Evolutionary conservation across 192 early-diverging fungal genomes (phyloP).

Genomic region (Thamnidium elegans): DNA sequence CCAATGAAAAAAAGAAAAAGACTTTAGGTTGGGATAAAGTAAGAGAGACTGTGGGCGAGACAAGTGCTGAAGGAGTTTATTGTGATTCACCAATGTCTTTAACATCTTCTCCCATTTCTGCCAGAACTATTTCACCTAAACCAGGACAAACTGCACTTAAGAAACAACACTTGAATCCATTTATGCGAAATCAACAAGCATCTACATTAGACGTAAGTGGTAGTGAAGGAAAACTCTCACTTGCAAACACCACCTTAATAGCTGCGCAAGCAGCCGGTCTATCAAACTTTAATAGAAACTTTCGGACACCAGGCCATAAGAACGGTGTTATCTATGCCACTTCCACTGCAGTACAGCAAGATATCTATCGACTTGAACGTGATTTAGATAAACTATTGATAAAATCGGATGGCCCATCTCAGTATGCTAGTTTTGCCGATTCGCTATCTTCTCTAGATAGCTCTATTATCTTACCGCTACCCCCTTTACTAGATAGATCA

Average conservation of each 20-base stretch:
- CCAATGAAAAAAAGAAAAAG: not conserved
- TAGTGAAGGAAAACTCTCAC: too few relatives aligned
- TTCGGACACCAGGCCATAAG: slow-evolving; percentile 1
- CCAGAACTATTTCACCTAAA: too few relatives aligned
- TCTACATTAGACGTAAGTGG: too few relatives aligned
- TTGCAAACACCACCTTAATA: slow-evolving; percentile 6
- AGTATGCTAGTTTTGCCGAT: slow-evolving; percentile 18
- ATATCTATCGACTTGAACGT: slow-evolving; percentile 31
- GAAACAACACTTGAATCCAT: too few relatives aligned
- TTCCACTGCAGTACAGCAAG: slow-evolving; percentile 31
- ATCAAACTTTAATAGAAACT: slow-evolving; percentile 8
- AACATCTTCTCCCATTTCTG: too few relatives aligned
- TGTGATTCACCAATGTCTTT: too few relatives aligned
- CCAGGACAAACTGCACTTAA: too few relatives aligned
- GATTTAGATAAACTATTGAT: slow-evolving; percentile 27
- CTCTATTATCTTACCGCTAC: too few relatives aligned
- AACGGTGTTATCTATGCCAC: slow-evolving; percentile 30
- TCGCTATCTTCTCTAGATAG: not conserved
- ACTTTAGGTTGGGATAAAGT: slow-evolving; percentile 17
- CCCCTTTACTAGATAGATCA: not conserved
- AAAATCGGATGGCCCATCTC: not conserved
- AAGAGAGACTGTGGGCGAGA: not conserved
- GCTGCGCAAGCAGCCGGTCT: slow-evolving; percentile 24
- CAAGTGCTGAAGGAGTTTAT: too few relatives aligned
- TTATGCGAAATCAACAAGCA: too few relatives aligned